Conservation (phyloP, 371 early-diverging fungal genomes). For the Dinochytrium kinnereticum region DNA sequence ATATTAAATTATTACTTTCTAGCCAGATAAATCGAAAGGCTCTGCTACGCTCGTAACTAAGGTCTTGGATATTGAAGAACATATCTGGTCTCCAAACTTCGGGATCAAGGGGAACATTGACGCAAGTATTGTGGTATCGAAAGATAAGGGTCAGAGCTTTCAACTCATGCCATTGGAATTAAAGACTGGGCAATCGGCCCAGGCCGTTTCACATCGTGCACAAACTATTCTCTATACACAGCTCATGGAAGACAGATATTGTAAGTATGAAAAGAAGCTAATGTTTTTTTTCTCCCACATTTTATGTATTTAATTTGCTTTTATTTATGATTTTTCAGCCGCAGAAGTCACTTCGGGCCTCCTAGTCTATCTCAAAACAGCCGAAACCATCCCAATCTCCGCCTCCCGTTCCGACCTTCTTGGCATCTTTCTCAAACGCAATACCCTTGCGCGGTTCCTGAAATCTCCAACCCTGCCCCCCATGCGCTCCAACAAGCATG, state of each 20-base stretch:
- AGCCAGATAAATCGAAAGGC: too few species aligned
- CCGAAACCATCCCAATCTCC: slow-evolving; percentile 67
- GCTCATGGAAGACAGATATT: slow-evolving; percentile 85
- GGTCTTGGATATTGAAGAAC: slow-evolving; percentile 89
- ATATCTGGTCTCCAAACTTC: slow-evolving; percentile 87
- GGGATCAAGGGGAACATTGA: slow-evolving; percentile 96
- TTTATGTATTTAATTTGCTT: slow-evolving; percentile 9
- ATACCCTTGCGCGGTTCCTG: slow-evolving; percentile 65
- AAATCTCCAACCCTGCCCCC: slow-evolving; percentile 60
- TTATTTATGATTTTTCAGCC: slow-evolving; percentile 46
- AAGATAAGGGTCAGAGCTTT: slow-evolving; percentile 1
- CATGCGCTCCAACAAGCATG: slow-evolving; percentile 66
- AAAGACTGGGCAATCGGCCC: slow-evolving; percentile 78
- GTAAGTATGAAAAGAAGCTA: too few species aligned
- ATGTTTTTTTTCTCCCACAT: not conserved
- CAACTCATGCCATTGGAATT: slow-evolving; percentile 83
- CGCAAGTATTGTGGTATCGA: slow-evolving; percentile 45
- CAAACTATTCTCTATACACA: slow-evolving; percentile 88
- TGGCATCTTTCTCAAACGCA: slow-evolving; percentile 74
- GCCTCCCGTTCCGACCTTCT: slow-evolving; percentile 69
- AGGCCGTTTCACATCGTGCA: slow-evolving; percentile 71
- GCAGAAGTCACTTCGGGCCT: slow-evolving; percentile 70
- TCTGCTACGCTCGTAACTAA: too few species aligned
- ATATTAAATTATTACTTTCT: too few species aligned
- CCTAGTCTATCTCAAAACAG: slow-evolving; percentile 75